Percentiles rank a stretch among this genome's conserved stretches.
These are phyloP conservation scores for Haplosporangium sp. DNA, from an alignment of 371 early-diverging fungal genomes.

Conservation along the genomic window DNA sequence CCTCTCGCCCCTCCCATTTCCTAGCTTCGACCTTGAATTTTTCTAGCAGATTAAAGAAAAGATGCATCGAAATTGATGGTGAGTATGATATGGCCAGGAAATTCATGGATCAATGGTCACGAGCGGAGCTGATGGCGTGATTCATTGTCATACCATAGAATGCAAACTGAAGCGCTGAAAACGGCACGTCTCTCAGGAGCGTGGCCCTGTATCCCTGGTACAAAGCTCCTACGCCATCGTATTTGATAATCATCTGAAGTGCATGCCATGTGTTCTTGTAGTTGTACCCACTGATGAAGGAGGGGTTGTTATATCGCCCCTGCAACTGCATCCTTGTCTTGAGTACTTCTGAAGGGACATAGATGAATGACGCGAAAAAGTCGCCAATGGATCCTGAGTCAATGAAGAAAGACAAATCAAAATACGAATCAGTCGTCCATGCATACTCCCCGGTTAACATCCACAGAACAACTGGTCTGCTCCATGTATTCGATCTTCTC, in stretches of 20 bases:
- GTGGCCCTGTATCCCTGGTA: slow-evolving; percentile 78
- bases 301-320: slow-evolving; percentile 82
- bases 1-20: slow-evolving; percentile 47
- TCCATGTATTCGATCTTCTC: not conserved
- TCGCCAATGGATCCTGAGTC: slow-evolving; percentile 71
- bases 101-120: not conserved
- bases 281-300: slow-evolving; percentile 80
- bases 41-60: slow-evolving; percentile 20
- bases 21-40: slow-evolving; percentile 55
- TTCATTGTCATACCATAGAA: slow-evolving; percentile 67
- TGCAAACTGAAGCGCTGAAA: slow-evolving; percentile 79
- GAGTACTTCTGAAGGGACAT: slow-evolving; percentile 84
- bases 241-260: slow-evolving; percentile 72
- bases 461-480: not conserved
- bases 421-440: not conserved
- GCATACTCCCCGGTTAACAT: not conserved
- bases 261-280: slow-evolving; percentile 82
- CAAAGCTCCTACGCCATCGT: slow-evolving; percentile 71
- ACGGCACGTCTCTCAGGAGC: slow-evolving; percentile 77
- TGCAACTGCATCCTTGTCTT: slow-evolving; percentile 87
- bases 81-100: too few relatives aligned
- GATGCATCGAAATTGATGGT: not conserved
- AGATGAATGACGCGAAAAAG: slow-evolving; percentile 73
- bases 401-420: not conserved
- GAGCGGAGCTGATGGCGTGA: not conserved